phyloP scores from a whole-genome alignment of 768 basidiomycete species.

The Boletales sp. region DNA sequence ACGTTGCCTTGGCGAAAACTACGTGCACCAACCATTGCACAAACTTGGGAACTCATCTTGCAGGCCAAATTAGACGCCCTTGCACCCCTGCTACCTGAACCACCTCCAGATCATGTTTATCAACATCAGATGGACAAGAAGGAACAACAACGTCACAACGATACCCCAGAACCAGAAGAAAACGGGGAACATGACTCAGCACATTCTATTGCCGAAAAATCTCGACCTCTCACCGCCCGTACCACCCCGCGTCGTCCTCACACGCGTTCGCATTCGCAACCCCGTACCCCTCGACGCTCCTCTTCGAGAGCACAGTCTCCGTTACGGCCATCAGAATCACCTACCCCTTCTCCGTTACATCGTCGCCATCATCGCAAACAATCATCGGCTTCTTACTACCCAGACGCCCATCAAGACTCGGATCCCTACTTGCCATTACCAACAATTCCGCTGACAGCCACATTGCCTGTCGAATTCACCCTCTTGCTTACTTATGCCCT shows the following conservation, averaged over 20 bases:
- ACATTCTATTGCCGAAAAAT: slow-evolving; percentile 14
- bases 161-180: slow-evolving; percentile 11
- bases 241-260: slow-evolving; percentile 12
- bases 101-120: slow-evolving; percentile 12
- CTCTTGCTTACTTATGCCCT: slow-evolving; percentile 76
- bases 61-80: slow-evolving; percentile 68
- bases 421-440: slow-evolving; percentile 6
- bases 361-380: slow-evolving; percentile 14
- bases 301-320: slow-evolving; percentile 9
- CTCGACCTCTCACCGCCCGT: slow-evolving; percentile 5
- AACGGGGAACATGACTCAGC: slow-evolving; percentile 6
- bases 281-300: slow-evolving; percentile 15
- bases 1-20: slow-evolving; percentile 77
- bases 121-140: slow-evolving; percentile 2
- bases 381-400: slow-evolving; percentile 18
- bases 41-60: slow-evolving; percentile 75
- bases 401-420: slow-evolving; percentile 11
- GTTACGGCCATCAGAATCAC: neutral
- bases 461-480: slow-evolving; percentile 78
- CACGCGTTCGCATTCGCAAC: slow-evolving; percentile 10
- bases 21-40: slow-evolving; percentile 59
- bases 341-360: slow-evolving; percentile 20
- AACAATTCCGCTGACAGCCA: slow-evolving; percentile 61
- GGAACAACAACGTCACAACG: neutral
- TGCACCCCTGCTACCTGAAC: slow-evolving; percentile 16